Conservation (phyloP, 2,329 filamentous ascomycete genomes). For the Ophiosphaerella herpotricha region DNA sequence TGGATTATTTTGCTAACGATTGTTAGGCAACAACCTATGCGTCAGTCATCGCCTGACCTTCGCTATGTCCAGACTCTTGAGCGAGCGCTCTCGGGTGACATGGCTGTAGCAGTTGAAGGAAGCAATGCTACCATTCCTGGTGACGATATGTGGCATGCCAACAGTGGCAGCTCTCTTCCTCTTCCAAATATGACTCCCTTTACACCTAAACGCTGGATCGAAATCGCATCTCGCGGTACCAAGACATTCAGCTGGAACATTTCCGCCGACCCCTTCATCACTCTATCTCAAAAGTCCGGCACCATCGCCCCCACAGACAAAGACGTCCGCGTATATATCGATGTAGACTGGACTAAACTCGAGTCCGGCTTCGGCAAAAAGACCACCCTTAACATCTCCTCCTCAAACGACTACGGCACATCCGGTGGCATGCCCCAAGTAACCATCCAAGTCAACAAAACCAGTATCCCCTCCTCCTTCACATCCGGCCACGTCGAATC, state of each 20-base stretch:
- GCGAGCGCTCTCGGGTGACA: constrained; percentile 63
- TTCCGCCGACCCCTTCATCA: constrained; percentile 44
- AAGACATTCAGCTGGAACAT: constrained; percentile 42
- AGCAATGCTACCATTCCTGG: constrained; percentile 70
- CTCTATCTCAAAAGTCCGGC: constrained; percentile 38
- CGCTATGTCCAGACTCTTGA: constrained; percentile 63
- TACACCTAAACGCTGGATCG: constrained; percentile 42
- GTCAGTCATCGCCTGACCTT: constrained; percentile 67
- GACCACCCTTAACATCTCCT: constrained; percentile 41
- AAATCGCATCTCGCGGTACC: constrained; percentile 43
- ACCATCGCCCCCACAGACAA: constrained; percentile 35
- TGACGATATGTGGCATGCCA: constrained; percentile 64
- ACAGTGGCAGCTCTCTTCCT: constrained; percentile 47
- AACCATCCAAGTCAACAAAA: constrained; percentile 43
- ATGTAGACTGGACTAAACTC: constrained; percentile 42
- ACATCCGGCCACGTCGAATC: constrained; percentile 43
- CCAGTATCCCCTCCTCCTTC: constrained; percentile 36
- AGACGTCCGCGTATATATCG: constrained; percentile 44
- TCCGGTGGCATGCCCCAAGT: constrained; percentile 36
- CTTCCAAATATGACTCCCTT: constrained; percentile 40
- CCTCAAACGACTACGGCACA: constrained; percentile 46
- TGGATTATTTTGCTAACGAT: background rate
- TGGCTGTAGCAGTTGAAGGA: constrained; percentile 68
- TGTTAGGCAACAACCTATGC: constrained; percentile 71
- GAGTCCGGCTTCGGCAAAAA: constrained; percentile 31